Evolutionary conservation across 306 rosid species (phyloP).

Genomic region (Acacia melanoxylon): DNA sequence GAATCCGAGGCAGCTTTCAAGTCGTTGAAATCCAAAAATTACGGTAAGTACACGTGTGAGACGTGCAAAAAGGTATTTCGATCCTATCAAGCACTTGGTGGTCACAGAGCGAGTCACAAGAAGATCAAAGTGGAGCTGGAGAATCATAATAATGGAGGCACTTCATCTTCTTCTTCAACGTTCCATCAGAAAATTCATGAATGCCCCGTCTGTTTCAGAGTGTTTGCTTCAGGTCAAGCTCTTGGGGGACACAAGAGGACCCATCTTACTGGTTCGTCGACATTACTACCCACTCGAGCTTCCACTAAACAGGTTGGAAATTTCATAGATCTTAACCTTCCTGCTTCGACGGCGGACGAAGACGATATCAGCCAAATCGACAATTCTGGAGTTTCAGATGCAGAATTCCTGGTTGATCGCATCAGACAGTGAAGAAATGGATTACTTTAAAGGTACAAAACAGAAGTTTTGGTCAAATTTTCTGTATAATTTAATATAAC

Average conservation of each 20-base stretch:
- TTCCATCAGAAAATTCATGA: conserved; percentile 58
- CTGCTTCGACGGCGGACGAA: conserved; percentile 76
- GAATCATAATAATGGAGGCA: conserved; percentile 22
- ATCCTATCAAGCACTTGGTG: conserved; percentile 92
- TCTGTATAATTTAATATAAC: conserved; percentile 24
- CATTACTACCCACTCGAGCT: conserved; percentile 9
- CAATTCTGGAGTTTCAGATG: conserved; percentile 81
- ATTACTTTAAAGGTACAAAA: conserved; percentile 39
- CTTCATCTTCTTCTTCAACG: conserved; percentile 5
- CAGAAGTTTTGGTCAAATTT: conserved; percentile 41
- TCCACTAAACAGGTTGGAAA: conserved; percentile 38
- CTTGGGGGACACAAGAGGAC: conserved; percentile 98
- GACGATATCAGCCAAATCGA: conserved; percentile 69
- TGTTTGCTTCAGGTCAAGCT: conserved; percentile 90
- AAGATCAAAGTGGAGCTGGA: conserved; percentile 46
- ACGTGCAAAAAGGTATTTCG: conserved; percentile 79
- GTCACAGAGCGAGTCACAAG: conserved; percentile 96
- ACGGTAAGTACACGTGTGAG: conserved; percentile 82
- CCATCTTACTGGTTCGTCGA: conserved; percentile 55
- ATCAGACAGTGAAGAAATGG: conserved; percentile 33
- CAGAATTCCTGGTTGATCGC: conserved; percentile 61
- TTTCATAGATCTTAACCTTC: conserved; percentile 89
- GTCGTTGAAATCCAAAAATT: conserved; percentile 24
- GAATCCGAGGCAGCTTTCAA: conserved; percentile 59
- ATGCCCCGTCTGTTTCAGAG: conserved; percentile 84